Percentiles rank a stretch among this genome's conserved stretches.
phyloP scores from a whole-genome alignment of 2,329 filamentous ascomycete genomes.

The Parascedosporium putredinis region DNA sequence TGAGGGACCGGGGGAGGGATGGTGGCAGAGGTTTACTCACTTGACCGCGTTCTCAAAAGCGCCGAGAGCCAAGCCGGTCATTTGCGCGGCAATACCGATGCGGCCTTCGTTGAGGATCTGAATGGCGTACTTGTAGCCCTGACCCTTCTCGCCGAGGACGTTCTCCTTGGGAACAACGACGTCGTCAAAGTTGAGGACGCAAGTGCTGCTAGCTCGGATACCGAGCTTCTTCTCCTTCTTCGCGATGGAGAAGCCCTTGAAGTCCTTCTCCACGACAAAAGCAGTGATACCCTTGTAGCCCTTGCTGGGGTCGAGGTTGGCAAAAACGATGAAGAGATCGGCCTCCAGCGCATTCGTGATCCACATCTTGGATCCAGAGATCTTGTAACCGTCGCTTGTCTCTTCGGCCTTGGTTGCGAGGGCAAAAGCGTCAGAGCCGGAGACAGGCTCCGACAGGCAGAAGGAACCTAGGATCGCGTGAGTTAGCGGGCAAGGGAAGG shows the following conservation, averaged over 20 bases:
- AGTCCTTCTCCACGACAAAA: slow-evolving; percentile 86
- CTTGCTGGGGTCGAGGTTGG: slow-evolving; percentile 83
- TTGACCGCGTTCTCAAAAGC: slow-evolving; percentile 89
- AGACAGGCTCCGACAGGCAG: slow-evolving; percentile 85
- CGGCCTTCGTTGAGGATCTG: slow-evolving; percentile 87
- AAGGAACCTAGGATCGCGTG: slow-evolving; percentile 49
- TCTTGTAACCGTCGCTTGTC: slow-evolving; percentile 72
- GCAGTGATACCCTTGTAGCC: slow-evolving; percentile 96
- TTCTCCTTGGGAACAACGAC: slow-evolving; percentile 83
- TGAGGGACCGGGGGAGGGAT: neutral
- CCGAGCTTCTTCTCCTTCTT: slow-evolving; percentile 99
- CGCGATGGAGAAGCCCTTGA: slow-evolving; percentile 81
- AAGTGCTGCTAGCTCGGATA: slow-evolving; percentile 91
- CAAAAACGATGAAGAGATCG: slow-evolving; percentile 93
- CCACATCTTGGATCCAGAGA: slow-evolving; percentile 98
- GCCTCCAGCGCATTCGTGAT: slow-evolving; percentile 97
- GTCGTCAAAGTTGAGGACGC: slow-evolving; percentile 95
- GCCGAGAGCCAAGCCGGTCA: slow-evolving; percentile 92
- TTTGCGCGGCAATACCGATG: slow-evolving; percentile 96
- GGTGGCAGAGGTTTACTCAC: slow-evolving; percentile 13
- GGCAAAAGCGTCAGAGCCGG: slow-evolving; percentile 92
- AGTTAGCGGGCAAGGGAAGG: neutral
- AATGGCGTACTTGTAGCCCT: slow-evolving; percentile 98
- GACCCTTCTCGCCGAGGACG: slow-evolving; percentile 75
- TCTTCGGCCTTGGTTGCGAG: slow-evolving; percentile 82